Evolutionary conservation across 495 filamentous ascomycete genomes (phyloP).

Genomic region (Pseudomonodictys pantanalensis): DNA sequence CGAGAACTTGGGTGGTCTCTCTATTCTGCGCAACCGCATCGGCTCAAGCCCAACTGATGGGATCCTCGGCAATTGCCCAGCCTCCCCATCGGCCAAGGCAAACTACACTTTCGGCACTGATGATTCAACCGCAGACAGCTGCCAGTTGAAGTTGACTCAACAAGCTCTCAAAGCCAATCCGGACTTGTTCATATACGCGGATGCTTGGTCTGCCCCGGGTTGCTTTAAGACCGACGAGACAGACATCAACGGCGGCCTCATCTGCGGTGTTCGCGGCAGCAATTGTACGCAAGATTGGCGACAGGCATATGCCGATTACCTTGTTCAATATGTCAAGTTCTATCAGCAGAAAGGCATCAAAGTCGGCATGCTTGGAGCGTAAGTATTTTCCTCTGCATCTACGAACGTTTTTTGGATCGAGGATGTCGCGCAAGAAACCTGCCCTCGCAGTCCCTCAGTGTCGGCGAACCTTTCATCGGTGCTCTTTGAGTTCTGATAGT

Average conservation of each 20-base stretch:
- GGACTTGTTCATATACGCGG: constrained; percentile 50
- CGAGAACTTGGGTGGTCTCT: constrained; percentile 50
- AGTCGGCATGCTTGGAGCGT: constrained; percentile 46
- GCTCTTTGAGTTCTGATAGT: no score
- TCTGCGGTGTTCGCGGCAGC: constrained; percentile 50
- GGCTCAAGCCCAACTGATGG: constrained; percentile 42
- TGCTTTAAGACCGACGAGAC: constrained; percentile 57
- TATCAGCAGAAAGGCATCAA: constrained; percentile 51
- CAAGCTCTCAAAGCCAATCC: constrained; percentile 47
- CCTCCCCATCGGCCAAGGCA: constrained; percentile 27
- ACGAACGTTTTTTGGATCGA: no score
- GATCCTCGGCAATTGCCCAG: constrained; percentile 29
- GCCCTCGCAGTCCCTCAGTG: no score
- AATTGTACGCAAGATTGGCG: constrained; percentile 54
- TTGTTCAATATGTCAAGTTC: constrained; percentile 52
- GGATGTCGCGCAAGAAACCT: no score
- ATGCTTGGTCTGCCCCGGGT: constrained; percentile 56
- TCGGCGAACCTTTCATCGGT: no score
- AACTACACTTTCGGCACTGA: constrained; percentile 50
- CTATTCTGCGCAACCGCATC: constrained; percentile 54
- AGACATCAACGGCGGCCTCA: constrained; percentile 45
- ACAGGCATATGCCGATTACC: constrained; percentile 54
- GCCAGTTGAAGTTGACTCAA: constrained; percentile 52
- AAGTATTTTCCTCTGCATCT: no score
- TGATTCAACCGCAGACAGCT: no score